Base-by-base conservation (phyloP, 2,329 filamentous ascomycete genomes). In the Botrytis medusae region DNA sequence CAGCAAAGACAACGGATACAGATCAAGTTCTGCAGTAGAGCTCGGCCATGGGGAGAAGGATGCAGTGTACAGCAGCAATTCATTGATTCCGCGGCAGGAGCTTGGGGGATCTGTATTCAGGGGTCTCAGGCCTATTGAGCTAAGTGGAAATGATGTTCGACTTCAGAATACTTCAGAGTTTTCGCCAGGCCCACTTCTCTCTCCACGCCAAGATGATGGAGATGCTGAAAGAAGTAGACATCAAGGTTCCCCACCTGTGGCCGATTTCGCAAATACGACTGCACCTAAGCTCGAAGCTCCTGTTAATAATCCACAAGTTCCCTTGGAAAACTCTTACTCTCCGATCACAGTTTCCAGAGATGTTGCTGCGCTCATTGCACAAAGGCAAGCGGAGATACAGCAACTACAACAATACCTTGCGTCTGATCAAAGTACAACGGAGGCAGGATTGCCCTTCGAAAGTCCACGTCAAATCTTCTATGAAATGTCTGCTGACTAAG, bases 321-420 rank as follows among this genome's bases (percentile, higher is more conserved):
- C 34, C 42, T 16, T 18, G 1, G 25, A 14, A 20, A 32, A 22
- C 18, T 40, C 6, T 25, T 18, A 46, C 25, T 29, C 51, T 57
- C 29, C 29, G 22, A 29, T 16, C 29, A 42, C 20, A 29, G 20
- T 54, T 40, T 34, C 40, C 3, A 32, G 6, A 46, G 40, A 68
- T 16, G 25, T 29, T 7, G 16, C 40, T 25, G 16, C 40, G 18
- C n/a, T 68, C 25, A 69, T 61, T 69, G 16, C 63, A 59, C 51
- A 60, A 22, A 68, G 51, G 2, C 63, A 68, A 57, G 51, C 40
- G 8, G 71, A 72, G 18, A 69, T 72, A 37, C 37, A 60, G 34
- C 29, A 69, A 34, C 40, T 69, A 6, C 62, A 69, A 22, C 37
- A 60, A n/a, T 68, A 72, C n/a, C 25, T 67, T 59, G 12, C 40